Percentiles rank a stretch among this genome's conserved stretches.
These are phyloP conservation scores for Naganishia friedmannii DNA, from an alignment of 768 basidiomycete genomes.

Conservation along the genomic window DNA sequence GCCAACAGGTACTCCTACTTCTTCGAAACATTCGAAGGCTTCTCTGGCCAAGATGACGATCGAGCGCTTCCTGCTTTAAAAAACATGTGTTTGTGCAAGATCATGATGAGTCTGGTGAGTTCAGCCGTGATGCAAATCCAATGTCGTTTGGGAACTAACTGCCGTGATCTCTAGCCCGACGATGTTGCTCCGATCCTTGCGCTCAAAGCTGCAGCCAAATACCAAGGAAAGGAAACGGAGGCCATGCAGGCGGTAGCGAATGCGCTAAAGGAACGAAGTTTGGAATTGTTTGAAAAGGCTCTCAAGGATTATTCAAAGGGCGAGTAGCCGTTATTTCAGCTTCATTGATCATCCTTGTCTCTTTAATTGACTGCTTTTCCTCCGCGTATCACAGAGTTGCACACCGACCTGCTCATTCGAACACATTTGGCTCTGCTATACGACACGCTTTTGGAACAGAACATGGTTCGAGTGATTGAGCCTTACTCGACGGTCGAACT, in stretches of 20 bases:
- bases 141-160: not conserved
- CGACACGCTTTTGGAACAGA: conserved; percentile 93
- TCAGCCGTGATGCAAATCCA: too few relatives aligned
- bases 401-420: conserved; percentile 90
- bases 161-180: conserved; percentile 64
- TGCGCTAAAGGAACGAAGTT: conserved; percentile 85
- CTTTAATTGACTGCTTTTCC: not conserved
- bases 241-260: conserved; percentile 92
- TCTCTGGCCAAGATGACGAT: conserved; percentile 72
- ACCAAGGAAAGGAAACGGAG: conserved; percentile 84
- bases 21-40: conserved; percentile 91
- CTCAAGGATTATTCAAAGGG: conserved; percentile 82
- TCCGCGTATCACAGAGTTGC: conserved; percentile 67
- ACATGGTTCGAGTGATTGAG: conserved; percentile 89
- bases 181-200: conserved; percentile 83
- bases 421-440: conserved; percentile 90
- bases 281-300: conserved; percentile 84
- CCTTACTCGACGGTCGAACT: conserved; percentile 92
- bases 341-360: not conserved
- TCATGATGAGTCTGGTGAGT: conserved; percentile 90
- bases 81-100: conserved; percentile 97
- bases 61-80: conserved; percentile 80
- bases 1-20: conserved; percentile 75
- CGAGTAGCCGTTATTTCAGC: conserved; percentile 39
- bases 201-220: conserved; percentile 82